Evolutionary conservation across 768 basidiomycete species (phyloP), one percentile per base, ranked within the genome.

Genomic region (Mycena olivaceomarginata): DNA sequence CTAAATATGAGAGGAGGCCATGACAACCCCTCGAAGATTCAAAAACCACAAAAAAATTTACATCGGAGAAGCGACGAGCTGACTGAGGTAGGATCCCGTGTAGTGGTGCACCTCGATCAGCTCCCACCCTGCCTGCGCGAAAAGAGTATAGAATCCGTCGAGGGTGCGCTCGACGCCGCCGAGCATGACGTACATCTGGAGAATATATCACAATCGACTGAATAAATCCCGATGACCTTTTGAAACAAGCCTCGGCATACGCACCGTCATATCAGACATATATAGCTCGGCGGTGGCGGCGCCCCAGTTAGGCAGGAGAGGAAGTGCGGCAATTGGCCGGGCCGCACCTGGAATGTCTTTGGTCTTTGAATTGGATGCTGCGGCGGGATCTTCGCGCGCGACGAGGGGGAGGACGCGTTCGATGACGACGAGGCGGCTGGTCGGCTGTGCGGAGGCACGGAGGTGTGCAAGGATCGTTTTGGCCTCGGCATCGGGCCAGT

Each of bases 281-380:
- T 76, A 76, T 11, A 65, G 12, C 16, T 70, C 68, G 2, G 68
- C 69, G n/a, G 48, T 48, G 2, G 66, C 75, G 13, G 31, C 56
- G 0, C 75, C 75, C 68, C 68, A 76, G 25, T 76, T 76, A 8
- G 75, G 64, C 22, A 76, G 56, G 5, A 76, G 40, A 5, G 75
- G 75, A 5, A 39, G 16, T 22, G 13, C n/a, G 13, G 75, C 75
- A 5, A 41, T 51, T 5, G 59, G 75, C 2, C 56, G 72, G 8
- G 53, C 11, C 2, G 64, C 66, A 31, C 64, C 64, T 3, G 46
- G 60, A 16, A 63, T 59, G 4, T 43, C 20, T 4, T 63, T 22
- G 25, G 66, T 31, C 15, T 45, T 37, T 3, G 66, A 67, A 31
- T 31, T 31, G 31, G 31, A 31, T 31, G 31, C 31, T 5, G 5